These are phyloP conservation scores for Asterochloris erici DNA, from an alignment of 139 green algal genomes.

Conservation along the genomic window DNA sequence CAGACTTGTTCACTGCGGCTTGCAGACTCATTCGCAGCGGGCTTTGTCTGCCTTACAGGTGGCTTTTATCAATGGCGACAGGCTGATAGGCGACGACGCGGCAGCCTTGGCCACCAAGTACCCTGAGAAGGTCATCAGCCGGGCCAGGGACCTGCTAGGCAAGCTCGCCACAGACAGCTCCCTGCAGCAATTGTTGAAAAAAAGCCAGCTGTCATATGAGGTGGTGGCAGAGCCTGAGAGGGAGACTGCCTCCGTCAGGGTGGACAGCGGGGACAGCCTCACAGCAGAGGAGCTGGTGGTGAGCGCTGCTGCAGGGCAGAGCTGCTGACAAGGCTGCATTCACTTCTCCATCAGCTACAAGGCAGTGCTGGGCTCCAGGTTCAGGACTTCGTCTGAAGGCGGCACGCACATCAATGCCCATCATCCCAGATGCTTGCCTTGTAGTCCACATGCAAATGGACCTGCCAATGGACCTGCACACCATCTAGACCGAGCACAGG, in stretches of 20 bases:
- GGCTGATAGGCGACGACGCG: constrained; percentile 92
- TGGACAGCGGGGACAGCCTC: constrained; percentile 36
- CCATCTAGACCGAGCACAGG: no score
- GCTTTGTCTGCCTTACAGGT: constrained; percentile 44
- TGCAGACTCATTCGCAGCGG: no score
- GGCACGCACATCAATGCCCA: no score
- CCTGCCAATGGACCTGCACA: no score
- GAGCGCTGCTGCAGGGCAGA: neutral
- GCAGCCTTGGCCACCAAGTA: constrained; percentile 64
- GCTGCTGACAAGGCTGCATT: no score
- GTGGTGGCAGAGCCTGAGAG: constrained; percentile 60
- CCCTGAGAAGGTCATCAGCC: constrained; percentile 70
- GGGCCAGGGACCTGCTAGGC: constrained; percentile 81
- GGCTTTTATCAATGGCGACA: constrained; percentile 77
- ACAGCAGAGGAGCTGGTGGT: constrained; percentile 87
- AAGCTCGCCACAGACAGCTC: constrained; percentile 40
- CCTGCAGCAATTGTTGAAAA: constrained; percentile 43
- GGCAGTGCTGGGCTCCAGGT: no score
- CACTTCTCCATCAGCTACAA: no score
- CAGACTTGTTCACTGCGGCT: neutral
- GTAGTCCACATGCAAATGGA: no score
- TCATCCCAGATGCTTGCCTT: no score
- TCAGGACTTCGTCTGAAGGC: no score
- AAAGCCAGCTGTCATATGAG: constrained; percentile 64
- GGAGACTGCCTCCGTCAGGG: constrained; percentile 42